Evolutionary conservation across 169 alveolate genomes (phyloP), one percentile per base, ranked within the genome.

Genomic region (Eimeria maxima): DNA sequence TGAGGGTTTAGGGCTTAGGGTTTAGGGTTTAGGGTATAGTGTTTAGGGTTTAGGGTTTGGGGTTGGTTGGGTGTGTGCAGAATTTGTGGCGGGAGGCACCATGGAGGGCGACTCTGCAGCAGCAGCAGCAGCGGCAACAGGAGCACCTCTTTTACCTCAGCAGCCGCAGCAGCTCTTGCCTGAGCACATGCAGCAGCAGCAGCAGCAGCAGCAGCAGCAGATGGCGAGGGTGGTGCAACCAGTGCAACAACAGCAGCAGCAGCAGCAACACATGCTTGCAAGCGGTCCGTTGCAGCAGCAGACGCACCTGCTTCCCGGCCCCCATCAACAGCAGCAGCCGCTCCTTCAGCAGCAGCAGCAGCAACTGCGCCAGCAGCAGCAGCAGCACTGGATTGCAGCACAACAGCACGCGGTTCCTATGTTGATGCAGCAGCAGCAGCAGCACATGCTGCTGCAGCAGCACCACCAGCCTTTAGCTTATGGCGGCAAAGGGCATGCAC

Each of bases 221-320:
- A 53, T 53, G 60, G 60, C 60, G 3, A 53, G 60, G 16, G 60
- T 74, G 16, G 60, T 74, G 57, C 84, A 74, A 50, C 84, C 84
- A 16, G 45, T 74, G 38, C 84, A 74, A 57, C 84, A 74, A 24
- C 84, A 74, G 84, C 84, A 74, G 84, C 84, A 74, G 84, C 84
- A 74, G 50, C 84, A 74, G 45, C 53, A 27, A 7, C 84, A n/a
- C 45, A 16, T 74, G 84, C 84, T 29, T 16, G 53, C 84, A 42
- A 16, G 53, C 10, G 84, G 57, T 10, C 60, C 60, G 60, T 14
- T 53, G 60, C 60, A 53, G 60, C 60, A 53, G 60, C 60, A 53
- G 60, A 7, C 10, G 16, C 60, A 53, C 60, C 60, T 53, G 20
- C 60, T 53, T 1, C 60, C 60, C 0, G 60, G 20, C 60, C 45